phyloP scores from a whole-genome alignment of 1,139 yeast genomes.

The Groenewaldozyma auringiensis region DNA sequence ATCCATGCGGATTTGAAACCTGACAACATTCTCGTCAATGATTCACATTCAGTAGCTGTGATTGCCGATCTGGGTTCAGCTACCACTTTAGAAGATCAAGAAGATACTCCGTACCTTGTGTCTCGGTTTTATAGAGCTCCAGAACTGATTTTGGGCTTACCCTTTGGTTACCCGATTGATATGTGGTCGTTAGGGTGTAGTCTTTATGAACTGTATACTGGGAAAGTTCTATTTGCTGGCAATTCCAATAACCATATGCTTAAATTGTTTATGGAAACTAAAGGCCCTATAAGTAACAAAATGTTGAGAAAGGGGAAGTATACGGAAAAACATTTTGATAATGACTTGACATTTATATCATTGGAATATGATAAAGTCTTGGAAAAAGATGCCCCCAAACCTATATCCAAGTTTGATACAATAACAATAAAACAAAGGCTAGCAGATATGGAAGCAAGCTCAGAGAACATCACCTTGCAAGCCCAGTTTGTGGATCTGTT shows the following conservation, averaged over 20 bases:
- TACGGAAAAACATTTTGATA: conserved; percentile 27
- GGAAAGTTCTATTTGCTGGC: conserved; percentile 79
- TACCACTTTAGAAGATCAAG: conserved; percentile 59
- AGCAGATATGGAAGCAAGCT: conserved; percentile 6
- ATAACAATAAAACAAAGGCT: conserved; percentile 17
- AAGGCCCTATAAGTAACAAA: conserved; percentile 29
- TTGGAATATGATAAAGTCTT: conserved; percentile 25
- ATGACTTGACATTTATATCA: conserved; percentile 24
- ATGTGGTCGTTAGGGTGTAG: conserved; percentile 93
- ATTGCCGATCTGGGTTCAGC: conserved; percentile 90
- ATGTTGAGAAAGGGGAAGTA: conserved; percentile 27
- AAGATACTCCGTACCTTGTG: conserved; percentile 81
- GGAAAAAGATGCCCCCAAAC: conserved; percentile 18
- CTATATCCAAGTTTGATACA: conserved; percentile 16
- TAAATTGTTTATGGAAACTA: conserved; percentile 28
- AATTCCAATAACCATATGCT: conserved; percentile 35
- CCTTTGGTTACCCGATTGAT: conserved; percentile 80
- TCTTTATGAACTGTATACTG: conserved; percentile 76
- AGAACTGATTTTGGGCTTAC: conserved; percentile 80
- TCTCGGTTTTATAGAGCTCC: conserved; percentile 88
- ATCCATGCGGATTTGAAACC: conserved; percentile 89
- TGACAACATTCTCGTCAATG: conserved; percentile 71
- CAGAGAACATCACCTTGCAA: conserved; percentile 9
- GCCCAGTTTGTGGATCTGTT: conserved; percentile 46
- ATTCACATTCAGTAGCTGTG: conserved; percentile 75